A percentile compares a stretch with the other conserved stretches of the same genome.
These are phyloP conservation scores for Rhizomucor pusillus DNA, from an alignment of 371 early-diverging fungal genomes.

Conservation along the genomic window DNA sequence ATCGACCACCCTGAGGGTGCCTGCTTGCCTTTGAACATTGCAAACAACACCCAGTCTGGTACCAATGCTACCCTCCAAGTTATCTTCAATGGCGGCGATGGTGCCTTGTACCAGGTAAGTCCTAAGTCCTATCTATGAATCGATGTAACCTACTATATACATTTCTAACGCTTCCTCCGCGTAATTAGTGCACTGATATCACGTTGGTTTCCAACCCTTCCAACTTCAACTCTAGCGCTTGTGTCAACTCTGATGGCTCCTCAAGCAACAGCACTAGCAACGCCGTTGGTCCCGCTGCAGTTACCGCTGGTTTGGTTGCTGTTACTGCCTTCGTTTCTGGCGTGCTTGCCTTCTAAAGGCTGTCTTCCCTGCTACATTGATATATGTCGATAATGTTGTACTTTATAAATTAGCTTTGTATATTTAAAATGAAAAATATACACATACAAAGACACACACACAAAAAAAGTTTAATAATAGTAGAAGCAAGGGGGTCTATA, in stretches of 20 bases:
- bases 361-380: too few species aligned
- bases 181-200: slow-evolving; percentile 52
- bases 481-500: too few species aligned
- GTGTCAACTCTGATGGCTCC: slow-evolving; percentile 37
- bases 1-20: slow-evolving; percentile 39
- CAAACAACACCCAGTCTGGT: slow-evolving; percentile 32
- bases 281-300: not conserved
- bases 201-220: slow-evolving; percentile 33
- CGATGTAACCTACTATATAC: too few species aligned
- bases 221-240: slow-evolving; percentile 40
- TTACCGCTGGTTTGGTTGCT: not conserved
- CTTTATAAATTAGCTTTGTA: too few species aligned
- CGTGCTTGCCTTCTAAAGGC: too few species aligned
- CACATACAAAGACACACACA: too few species aligned
- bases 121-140: too few species aligned
- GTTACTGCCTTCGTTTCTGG: too few species aligned
- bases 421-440: too few species aligned
- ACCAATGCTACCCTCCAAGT: slow-evolving; percentile 57
- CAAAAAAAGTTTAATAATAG: too few species aligned
- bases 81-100: slow-evolving; percentile 57
- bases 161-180: not conserved
- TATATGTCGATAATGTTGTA: too few species aligned
- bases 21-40: slow-evolving; percentile 45
- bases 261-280: not conserved
- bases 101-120: slow-evolving; percentile 51